Evolutionary conservation across 148 eudicot species (phyloP), one percentile per base, ranked within the genome.

Genomic region (Amaranthus hypochondriacus): DNA sequence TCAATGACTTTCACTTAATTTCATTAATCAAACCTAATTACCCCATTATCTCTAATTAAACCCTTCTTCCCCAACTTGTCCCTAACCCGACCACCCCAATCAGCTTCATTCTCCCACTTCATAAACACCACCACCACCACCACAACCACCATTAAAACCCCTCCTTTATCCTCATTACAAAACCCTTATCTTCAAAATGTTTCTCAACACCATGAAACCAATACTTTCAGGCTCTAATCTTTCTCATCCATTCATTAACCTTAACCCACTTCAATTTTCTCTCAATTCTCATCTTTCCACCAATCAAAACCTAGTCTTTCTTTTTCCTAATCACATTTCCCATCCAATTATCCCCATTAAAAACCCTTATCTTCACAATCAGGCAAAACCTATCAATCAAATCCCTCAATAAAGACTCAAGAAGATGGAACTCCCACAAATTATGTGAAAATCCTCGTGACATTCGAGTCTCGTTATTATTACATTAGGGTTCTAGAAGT

Each of bases 381-480:
- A 56, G 48, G 15, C 74, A 66, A 68, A 68, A 70, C 81, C 77
- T 79, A 75, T 59, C 76, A 48, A 52, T 53, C 82, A 68, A 5
- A 76, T 68, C 48, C 58, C 49, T 9, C 75, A 42, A 57, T 77
- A 57, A 54, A 12, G 10, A 72, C 83, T 65, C 82, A 83, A 69
- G 93, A 84, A 63, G 87, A 78, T 71, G 91, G 89, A 10, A 92
- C 88, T 62, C 96, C 98, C 18, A 75, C 66, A 15, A 86, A 87
- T 49, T 72, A 47, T 6, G 90, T 92, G 72, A 87, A 86, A 77
- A 84, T 82, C 76, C 87, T 93, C 3, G 92, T 74, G 42, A 81
- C 81, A 75, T 89, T 93, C 86, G 87, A 86, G 63, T 90, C 98
- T 68, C 75, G 87, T 5, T 79, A 90, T 77, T 90, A 90, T 77